Conservation (phyloP, 331 rosid species). For the Quercus phellos region DNA sequence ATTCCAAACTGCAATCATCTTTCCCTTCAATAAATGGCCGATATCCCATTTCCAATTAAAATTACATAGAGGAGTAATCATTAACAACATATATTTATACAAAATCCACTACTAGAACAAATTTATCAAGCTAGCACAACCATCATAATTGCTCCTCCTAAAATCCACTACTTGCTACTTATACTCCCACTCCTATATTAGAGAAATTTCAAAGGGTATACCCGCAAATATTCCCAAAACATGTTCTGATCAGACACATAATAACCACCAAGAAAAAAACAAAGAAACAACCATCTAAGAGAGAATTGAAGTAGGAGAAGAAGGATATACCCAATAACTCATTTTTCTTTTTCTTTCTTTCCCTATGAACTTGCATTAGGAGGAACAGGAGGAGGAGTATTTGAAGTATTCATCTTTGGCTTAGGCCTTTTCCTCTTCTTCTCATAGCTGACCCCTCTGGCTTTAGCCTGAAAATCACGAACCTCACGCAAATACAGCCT, state of each 20-base stretch:
- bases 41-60: background rate
- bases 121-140: background rate
- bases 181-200: background rate
- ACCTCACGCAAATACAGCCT: constrained; percentile 72
- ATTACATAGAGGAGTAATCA: background rate
- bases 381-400: background rate
- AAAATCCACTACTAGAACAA: background rate
- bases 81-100: constrained; percentile 17
- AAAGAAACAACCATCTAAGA: constrained; percentile 1
- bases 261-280: background rate
- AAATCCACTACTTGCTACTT: background rate
- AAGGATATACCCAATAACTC: background rate
- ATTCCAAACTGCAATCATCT: background rate
- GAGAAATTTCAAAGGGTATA: constrained; percentile 6
- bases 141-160: background rate
- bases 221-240: background rate
- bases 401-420: constrained; percentile 1
- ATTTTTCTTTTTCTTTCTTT: background rate
- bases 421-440: constrained; percentile 76
- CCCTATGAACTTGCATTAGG: background rate
- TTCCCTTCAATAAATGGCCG: background rate
- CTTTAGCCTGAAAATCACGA: constrained; percentile 73
- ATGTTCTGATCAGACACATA: constrained; percentile 8
- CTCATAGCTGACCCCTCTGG: constrained; percentile 77
- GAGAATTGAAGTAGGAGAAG: background rate